Evolutionary conservation across 2,329 filamentous ascomycete species (phyloP), one percentile per base, ranked within the genome.

Genomic region (Magnaporthales sp.): DNA sequence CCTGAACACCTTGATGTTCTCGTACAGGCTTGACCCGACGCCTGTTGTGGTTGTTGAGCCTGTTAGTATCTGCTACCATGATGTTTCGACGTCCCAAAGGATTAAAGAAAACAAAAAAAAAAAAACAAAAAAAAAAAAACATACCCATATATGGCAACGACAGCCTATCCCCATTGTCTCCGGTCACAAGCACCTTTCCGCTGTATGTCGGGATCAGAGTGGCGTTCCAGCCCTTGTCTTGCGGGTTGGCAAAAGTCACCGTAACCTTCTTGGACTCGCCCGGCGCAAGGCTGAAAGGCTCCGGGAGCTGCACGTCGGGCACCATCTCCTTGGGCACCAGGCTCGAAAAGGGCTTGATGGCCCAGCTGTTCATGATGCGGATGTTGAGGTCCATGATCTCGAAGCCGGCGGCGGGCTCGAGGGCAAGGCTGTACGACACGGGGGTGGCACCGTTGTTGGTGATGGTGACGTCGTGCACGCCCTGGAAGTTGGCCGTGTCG

Each of bases 401-500:
- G 32, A 77, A 73, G 30, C 78, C 78, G 27, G 73, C 77, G 8
- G 75, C 75, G 8, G 73, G 71, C 60, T 77, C 71, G 19, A 68
- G 63, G 4, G 71, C 62, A 56, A 75, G 70, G 24, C 69, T 74
- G 72, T 80, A 81, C 31, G 72, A 74, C 64, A 78, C 71, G 9
- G 73, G 70, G 24, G 73, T 68, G 27, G 69, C 69, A 58, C 76
- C 79, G 58, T 71, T 72, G 71, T 81, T 81, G 66, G 74, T 77
- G 68, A 81, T 73, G 65, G 68, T 66, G 15, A 75, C 58, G 3
- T 65, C 67, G 68, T 75, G 73, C 22, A 70, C 68, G 51, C 68
- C 70, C 26, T 72, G 72, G 68, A 81, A 77, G 70, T 80, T 70
- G 27, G 74, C 73, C 13, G 79, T 81, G 70, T 82, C 80, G 68